Base-by-base conservation (phyloP, 192 early-diverging fungal species). In the Podila verticillata region DNA sequence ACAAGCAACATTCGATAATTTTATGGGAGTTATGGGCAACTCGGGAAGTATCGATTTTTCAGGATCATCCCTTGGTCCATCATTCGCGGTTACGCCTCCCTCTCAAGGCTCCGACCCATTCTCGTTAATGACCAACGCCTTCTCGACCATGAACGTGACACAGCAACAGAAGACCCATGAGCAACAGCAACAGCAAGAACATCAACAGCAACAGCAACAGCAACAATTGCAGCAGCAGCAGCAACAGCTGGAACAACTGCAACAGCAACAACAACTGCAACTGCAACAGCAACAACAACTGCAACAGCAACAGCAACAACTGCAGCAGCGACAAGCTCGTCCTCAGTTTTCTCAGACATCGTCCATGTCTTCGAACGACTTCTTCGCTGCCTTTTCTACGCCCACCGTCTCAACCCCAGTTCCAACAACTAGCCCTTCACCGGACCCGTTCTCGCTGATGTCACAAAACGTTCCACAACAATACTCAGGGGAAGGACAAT, bases 61-160 rank as follows among this genome's bases (percentile, higher is more conserved):
- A 10, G 29, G 39, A 24, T 49, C 58, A 9, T 68, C 66, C 5
- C 26, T 49, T 51, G 32, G 20, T 3, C 67, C 65, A 1, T 44
- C 51, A 26, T 62, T 72, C 44, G 68, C n/a, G 6, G 49, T 24
- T 26, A 66, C 75, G 17, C 58, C 75, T 26, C 65, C 63, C 32
- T 24, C 48, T 20, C 65, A 66, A 10, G 32, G 22, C 24, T 29
- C 69, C 0, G 75, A 79, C 61, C 75, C 75, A n/a, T 79, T 79
- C 59, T 79, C 75, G 10, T 54, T 79, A 12, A 67, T 72, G 75
- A 79, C 63, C 22, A 79, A 72, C 19, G 57, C 69, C 17, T 79
- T 79, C 44, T 30, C 56, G 22, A 72, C 47, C 15, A 79, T 79
- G 75, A 49, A 56, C 44, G 20, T 79, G 57, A 35, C 22, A 30